Conservation (phyloP, 1,284 basidiomycete genomes). For the Ustilago trichophora region DNA sequence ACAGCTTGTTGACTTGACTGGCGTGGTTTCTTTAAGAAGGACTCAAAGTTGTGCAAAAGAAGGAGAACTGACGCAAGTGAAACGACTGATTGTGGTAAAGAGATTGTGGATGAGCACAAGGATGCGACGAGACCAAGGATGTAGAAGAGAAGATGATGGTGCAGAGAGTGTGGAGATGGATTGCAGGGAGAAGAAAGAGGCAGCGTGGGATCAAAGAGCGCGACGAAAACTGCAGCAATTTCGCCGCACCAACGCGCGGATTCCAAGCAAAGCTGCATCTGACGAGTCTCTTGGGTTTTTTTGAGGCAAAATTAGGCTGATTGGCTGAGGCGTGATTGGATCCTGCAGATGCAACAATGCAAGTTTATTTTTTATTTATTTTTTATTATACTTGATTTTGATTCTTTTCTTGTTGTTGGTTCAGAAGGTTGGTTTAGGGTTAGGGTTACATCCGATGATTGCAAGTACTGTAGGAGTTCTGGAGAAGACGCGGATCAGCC, state of each 20-base stretch:
- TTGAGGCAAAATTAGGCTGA: not conserved
- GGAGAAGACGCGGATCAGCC: not conserved
- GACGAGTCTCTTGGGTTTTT: not conserved
- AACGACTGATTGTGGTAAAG: constrained; percentile 1
- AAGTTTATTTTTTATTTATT: too few relatives aligned
- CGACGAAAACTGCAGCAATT: constrained; percentile 9
- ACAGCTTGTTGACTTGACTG: too few relatives aligned
- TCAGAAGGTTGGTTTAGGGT: too few relatives aligned
- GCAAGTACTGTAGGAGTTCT: too few relatives aligned
- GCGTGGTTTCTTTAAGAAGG: too few relatives aligned
- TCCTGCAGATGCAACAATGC: too few relatives aligned
- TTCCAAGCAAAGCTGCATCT: not conserved
- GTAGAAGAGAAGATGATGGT: not conserved
- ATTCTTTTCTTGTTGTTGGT: too few relatives aligned
- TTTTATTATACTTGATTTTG: too few relatives aligned
- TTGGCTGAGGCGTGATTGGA: constrained; percentile 1
- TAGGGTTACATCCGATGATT: too few relatives aligned
- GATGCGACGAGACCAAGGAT: constrained; percentile 2
- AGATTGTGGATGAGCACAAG: too few relatives aligned
- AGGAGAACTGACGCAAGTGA: not conserved
- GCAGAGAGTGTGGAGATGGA: too few relatives aligned
- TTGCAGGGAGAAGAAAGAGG: constrained; percentile 11
- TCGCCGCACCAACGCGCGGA: constrained; percentile 4
- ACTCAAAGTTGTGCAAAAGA: not conserved
- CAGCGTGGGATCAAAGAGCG: constrained; percentile 1